Evolutionary conservation across 1,284 basidiomycete species (phyloP).

Genomic region (Ustilago esculenta): DNA sequence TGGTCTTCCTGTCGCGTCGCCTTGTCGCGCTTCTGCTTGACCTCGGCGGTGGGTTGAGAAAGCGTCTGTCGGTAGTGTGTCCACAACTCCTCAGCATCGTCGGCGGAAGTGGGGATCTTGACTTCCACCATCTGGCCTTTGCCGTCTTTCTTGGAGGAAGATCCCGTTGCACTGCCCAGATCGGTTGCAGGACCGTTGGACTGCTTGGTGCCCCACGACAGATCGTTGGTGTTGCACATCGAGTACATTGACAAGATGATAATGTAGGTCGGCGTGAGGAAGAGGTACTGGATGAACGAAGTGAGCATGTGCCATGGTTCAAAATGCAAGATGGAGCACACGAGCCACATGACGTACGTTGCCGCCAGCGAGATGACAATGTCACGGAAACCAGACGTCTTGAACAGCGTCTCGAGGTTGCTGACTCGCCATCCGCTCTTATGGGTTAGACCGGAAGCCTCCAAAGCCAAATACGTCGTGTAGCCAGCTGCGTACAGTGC

Average conservation of each 20-base stretch:
- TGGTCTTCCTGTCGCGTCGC: constrained; percentile 59
- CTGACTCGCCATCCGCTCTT: constrained; percentile 19
- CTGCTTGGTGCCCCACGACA: constrained; percentile 65
- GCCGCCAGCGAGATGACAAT: constrained; percentile 64
- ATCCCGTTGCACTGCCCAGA: constrained; percentile 53
- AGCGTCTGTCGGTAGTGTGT: constrained; percentile 63
- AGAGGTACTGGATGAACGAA: constrained; percentile 60
- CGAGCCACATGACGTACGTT: constrained; percentile 64
- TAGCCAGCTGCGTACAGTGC: constrained; percentile 57
- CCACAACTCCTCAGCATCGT: constrained; percentile 63
- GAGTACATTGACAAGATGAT: constrained; percentile 64
- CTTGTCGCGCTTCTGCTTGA: constrained; percentile 47
- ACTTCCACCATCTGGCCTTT: constrained; percentile 59
- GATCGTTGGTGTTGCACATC: constrained; percentile 64
- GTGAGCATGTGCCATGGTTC: constrained; percentile 67
- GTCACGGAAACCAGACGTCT: constrained; percentile 55
- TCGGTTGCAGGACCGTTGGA: constrained; percentile 56
- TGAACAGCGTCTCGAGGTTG: constrained; percentile 40
- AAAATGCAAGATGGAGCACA: constrained; percentile 58
- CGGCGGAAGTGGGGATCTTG: constrained; percentile 55
- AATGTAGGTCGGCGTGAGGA: constrained; percentile 62
- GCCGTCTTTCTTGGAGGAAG: constrained; percentile 43
- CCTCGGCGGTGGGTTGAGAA: constrained; percentile 33
- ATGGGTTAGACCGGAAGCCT: constrained; percentile 30
- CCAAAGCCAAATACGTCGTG: constrained; percentile 57